Evolutionary conservation across 2,329 filamentous ascomycete species (phyloP).

Genomic region (Acrodontium crateriforme): DNA sequence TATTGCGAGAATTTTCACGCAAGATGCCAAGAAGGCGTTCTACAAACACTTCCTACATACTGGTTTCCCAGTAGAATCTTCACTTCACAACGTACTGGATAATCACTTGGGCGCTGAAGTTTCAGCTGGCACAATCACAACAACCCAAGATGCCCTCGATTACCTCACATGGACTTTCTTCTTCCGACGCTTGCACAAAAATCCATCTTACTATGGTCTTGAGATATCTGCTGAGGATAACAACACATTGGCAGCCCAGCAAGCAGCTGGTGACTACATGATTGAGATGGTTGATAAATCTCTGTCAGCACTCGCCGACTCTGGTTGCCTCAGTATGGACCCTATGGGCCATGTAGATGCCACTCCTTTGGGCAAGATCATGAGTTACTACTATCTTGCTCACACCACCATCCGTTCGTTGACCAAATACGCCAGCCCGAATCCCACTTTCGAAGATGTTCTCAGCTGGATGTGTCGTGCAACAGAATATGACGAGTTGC

Average conservation of each 20-base stretch:
- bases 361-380: conserved; percentile 89
- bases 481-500: conserved; percentile 92
- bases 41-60: conserved; percentile 99
- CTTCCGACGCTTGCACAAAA: conserved; percentile 93
- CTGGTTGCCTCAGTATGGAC: conserved; percentile 69
- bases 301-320: conserved; percentile 65
- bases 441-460: conserved; percentile 66
- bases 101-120: conserved; percentile 95
- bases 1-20: conserved; percentile 92
- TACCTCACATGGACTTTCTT: conserved; percentile 99
- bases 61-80: conserved; percentile 93
- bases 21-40: conserved; percentile 95
- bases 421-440: conserved; percentile 57
- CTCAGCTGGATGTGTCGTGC: conserved; percentile 87
- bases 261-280: conserved; percentile 88
- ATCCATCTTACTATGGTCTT: conserved; percentile 93
- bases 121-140: conserved; percentile 79
- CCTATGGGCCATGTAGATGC: conserved; percentile 81
- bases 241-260: conserved; percentile 71
- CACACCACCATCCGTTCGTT: conserved; percentile 88
- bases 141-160: conserved; percentile 93
- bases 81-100: conserved; percentile 87
- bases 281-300: conserved; percentile 82
- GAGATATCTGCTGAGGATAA: conserved; percentile 89
- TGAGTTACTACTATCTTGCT: conserved; percentile 96